Evolutionary conservation across 805 yeast species (phyloP).

Genomic region (Candida ulmi): DNA sequence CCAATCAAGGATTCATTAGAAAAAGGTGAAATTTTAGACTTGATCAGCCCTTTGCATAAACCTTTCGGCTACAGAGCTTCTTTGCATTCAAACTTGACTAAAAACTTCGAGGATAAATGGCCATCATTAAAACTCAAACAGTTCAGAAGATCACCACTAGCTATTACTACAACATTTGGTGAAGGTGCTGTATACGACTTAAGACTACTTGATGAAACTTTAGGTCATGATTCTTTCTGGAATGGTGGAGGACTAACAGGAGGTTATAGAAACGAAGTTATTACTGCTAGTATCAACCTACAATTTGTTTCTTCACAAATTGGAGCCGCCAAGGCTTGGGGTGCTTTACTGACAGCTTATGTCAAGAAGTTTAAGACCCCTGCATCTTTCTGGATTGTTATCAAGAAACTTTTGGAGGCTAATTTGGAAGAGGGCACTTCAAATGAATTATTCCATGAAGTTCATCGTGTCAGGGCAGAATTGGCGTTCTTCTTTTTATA

Average conservation of each 20-base stretch:
- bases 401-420: constrained; percentile 44
- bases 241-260: constrained; percentile 15
- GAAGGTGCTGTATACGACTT: constrained; percentile 51
- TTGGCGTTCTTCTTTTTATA: constrained; percentile 44
- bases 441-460: constrained; percentile 39
- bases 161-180: constrained; percentile 45
- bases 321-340: constrained; percentile 67
- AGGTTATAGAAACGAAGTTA: constrained; percentile 43
- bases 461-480: constrained; percentile 61
- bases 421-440: constrained; percentile 48
- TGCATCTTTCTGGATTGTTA: constrained; percentile 32
- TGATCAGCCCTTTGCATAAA: constrained; percentile 31
- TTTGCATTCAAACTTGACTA: constrained; percentile 39
- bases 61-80: constrained; percentile 42
- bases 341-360: constrained; percentile 67
- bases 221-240: constrained; percentile 43
- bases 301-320: constrained; percentile 65
- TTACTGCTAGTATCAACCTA: constrained; percentile 54
- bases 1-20: constrained; percentile 39
- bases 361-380: constrained; percentile 36
- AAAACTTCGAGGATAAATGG: constrained; percentile 43
- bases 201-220: constrained; percentile 54
- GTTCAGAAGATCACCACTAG: constrained; percentile 44
- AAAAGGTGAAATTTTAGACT: constrained; percentile 27
- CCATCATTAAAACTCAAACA: constrained; percentile 41